These are phyloP conservation scores for Penicillium egyptiacum DNA, from an alignment of 495 filamentous ascomycete genomes.

Conservation along the genomic window DNA sequence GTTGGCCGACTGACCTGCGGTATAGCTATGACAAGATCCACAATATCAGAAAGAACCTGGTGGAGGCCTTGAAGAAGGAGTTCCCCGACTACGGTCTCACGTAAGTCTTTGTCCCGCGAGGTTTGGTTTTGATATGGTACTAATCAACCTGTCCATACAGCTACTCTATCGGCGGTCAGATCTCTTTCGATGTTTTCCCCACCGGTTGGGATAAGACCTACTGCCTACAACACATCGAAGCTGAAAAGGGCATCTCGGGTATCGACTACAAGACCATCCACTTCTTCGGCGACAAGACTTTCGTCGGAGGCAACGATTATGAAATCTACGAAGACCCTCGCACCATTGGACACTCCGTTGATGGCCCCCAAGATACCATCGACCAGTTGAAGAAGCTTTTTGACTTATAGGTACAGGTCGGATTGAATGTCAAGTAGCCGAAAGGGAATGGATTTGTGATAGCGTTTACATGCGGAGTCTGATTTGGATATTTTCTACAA, in stretches of 20 bases:
- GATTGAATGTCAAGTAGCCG: constrained; percentile 6
- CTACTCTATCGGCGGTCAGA: constrained; percentile 92
- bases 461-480: constrained; percentile 19
- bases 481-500: constrained; percentile 2
- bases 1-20: constrained; percentile 17
- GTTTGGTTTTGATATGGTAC: background rate
- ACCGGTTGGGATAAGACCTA: constrained; percentile 99
- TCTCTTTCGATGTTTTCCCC: constrained; percentile 98
- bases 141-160: constrained; percentile 38
- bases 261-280: constrained; percentile 83
- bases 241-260: constrained; percentile 73
- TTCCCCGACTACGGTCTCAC: constrained; percentile 84
- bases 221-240: constrained; percentile 82
- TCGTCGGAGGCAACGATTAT: constrained; percentile 86
- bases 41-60: constrained; percentile 69
- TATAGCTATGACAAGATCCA: constrained; percentile 68
- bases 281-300: constrained; percentile 97
- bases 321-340: constrained; percentile 84
- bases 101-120: constrained; percentile 49
- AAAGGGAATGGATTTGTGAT: constrained; percentile 15
- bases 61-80: constrained; percentile 71
- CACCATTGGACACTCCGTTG: constrained; percentile 81
- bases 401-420: constrained; percentile 51
- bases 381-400: constrained; percentile 76
- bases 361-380: constrained; percentile 77